Base-by-base conservation (phyloP, 495 filamentous ascomycete genomes). In the Xylaria telfairii region DNA sequence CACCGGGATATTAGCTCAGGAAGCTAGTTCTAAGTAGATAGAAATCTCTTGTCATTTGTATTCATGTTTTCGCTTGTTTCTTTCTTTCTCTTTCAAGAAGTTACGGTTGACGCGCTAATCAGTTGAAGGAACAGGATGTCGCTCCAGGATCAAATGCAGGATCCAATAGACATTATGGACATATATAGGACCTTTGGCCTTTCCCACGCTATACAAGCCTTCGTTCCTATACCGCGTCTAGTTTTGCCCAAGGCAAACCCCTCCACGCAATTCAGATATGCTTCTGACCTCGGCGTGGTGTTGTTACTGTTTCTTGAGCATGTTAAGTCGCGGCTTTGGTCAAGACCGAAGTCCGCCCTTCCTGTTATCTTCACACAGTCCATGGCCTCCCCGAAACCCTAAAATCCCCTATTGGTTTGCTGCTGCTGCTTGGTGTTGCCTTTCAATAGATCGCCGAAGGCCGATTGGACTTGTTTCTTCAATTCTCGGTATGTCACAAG, bases 401-500 rank as follows among this genome's bases (percentile, higher is more conserved):
- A 70, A 21, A 70, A 70, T 7, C 61, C 68, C 21, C 68, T 65
- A 39, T 21, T 70, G 37, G 39, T 26, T 28, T 57, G 68, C 39
- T 56, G 68, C 34, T 54, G 68, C 41, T 64, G 67, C 61, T 78
- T 78, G 63, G 61, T 79, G 71, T 76, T 78, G 44, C 85, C 85
- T 78, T 91, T 93, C 67, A 90, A 75, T 53, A 98, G 80, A 49
- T 97, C 93, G 75, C 87, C 87, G 81, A 94, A 98, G n/a, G 93
- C 90, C 39, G 86, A 86, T 67, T 93, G 90, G 42, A 95, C 80
- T 60, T 89, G 90, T 72, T 92, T 89, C 85, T 93, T 94, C 65
- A 98, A 73, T 75, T 98, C 96, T 76, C 91, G 90, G 77, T 95
- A 99, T 64, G 87, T 93, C 47, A 97, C 90, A 42, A 98, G 84